Conservation (phyloP, 306 rosid genomes). For the Vigna radiata region DNA sequence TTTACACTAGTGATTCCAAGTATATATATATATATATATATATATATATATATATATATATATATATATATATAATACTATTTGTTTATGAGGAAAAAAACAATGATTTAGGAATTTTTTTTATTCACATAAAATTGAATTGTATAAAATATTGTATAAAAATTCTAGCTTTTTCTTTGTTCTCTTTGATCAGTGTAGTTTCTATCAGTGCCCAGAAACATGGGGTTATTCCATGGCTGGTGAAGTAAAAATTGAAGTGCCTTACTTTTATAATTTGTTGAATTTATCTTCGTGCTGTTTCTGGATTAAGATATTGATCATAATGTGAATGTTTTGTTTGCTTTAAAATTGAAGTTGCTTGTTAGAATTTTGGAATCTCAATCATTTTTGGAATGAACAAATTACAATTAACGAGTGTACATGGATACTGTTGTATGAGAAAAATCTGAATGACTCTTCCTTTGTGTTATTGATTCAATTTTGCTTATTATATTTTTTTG, state of each 20-base stretch:
- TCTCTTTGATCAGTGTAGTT: neutral
- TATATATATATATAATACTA: too few species aligned
- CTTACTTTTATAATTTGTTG: neutral
- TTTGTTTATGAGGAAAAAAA: too few species aligned
- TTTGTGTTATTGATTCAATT: neutral
- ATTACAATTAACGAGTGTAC: neutral
- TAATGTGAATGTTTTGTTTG: neutral
- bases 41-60: too few species aligned
- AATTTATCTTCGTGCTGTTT: neutral
- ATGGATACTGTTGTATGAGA: neutral
- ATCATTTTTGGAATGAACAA: neutral
- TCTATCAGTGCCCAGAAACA: neutral
- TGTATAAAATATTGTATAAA: too few species aligned
- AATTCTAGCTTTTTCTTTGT: neutral
- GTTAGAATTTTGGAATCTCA: neutral
- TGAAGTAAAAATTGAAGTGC: neutral
- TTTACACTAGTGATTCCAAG: too few species aligned
- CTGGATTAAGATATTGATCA: neutral
- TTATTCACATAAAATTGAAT: too few species aligned
- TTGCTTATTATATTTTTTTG: neutral
- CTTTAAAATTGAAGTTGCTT: neutral
- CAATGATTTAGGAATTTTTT: too few species aligned
- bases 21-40: too few species aligned
- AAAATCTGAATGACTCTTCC: neutral
- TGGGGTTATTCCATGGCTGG: neutral